Percentiles rank a stretch among this genome's conserved stretches.
These are phyloP conservation scores for Funneliformis caledonium DNA, from an alignment of 371 early-diverging fungal genomes.

Conservation along the genomic window DNA sequence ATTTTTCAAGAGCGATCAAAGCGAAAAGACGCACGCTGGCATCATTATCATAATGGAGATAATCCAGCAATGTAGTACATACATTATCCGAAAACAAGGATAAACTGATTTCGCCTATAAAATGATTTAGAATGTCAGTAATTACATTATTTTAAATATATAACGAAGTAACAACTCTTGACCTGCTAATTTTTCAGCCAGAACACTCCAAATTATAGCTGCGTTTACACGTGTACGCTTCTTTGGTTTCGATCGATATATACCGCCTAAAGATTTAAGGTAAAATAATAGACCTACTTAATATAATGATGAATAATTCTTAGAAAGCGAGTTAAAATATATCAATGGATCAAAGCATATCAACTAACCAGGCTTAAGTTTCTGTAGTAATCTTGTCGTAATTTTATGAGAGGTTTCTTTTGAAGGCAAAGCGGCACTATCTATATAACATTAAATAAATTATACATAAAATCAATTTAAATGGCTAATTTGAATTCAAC, in stretches of 20 bases:
- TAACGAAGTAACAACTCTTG: background rate
- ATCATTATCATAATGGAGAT: constrained; percentile 42
- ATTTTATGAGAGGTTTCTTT: constrained; percentile 37
- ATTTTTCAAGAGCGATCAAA: constrained; percentile 51
- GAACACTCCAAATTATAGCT: constrained; percentile 36
- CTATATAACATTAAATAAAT: constrained; percentile 8
- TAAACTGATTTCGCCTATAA: constrained; percentile 35
- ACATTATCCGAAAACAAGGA: constrained; percentile 30
- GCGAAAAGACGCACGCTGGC: constrained; percentile 48
- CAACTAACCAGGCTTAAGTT: constrained; percentile 34
- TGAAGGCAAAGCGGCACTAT: constrained; percentile 33
- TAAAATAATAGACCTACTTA: background rate
- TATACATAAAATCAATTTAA: background rate
- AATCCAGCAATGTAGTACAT: constrained; percentile 29
- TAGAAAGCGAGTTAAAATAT: background rate
- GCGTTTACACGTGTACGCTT: constrained; percentile 28
- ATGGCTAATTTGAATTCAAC: background rate
- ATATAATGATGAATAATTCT: background rate
- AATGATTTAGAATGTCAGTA: background rate
- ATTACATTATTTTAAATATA: background rate
- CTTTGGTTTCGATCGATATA: constrained; percentile 27
- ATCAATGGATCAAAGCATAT: background rate
- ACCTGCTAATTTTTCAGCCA: constrained; percentile 37
- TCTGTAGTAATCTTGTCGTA: constrained; percentile 30
- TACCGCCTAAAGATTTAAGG: background rate